Evolutionary conservation across 2,329 filamentous ascomycete genomes (phyloP).

Genomic region (Pseudogymnoascus verrucosus): DNA sequence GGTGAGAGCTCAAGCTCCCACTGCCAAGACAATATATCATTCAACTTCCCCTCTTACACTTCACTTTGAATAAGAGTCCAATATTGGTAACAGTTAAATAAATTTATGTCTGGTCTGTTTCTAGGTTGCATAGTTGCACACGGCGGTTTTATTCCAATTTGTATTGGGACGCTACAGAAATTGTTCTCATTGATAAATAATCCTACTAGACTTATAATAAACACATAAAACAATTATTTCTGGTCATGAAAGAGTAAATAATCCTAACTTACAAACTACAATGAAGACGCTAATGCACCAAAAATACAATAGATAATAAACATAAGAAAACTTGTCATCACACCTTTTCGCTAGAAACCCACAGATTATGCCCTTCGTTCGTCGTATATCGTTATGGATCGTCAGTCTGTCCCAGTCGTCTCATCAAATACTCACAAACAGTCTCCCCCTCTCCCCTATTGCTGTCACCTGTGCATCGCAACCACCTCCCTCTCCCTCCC

Average conservation of each 20-base stretch:
- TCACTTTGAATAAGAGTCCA: background rate
- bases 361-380: background rate
- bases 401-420: background rate
- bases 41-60: background rate
- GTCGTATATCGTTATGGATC: background rate
- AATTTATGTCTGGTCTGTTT: background rate
- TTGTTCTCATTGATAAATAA: background rate
- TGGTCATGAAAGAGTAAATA: background rate
- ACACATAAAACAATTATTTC: background rate
- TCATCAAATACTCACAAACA: background rate
- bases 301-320: background rate
- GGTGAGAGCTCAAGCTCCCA: slow-evolving; percentile 7
- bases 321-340: background rate
- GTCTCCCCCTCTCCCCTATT: background rate
- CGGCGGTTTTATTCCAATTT: background rate
- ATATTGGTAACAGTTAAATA: background rate
- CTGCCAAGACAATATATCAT: background rate
- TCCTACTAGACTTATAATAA: background rate
- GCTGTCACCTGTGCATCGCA: background rate
- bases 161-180: too few relatives aligned
- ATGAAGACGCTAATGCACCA: background rate
- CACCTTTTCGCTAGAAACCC: background rate
- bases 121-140: background rate
- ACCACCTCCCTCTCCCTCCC: background rate
- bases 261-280: background rate